Evolutionary conservation across 169 alveolate genomes (phyloP).

Genomic region (Plasmodium coatneyi): DNA sequence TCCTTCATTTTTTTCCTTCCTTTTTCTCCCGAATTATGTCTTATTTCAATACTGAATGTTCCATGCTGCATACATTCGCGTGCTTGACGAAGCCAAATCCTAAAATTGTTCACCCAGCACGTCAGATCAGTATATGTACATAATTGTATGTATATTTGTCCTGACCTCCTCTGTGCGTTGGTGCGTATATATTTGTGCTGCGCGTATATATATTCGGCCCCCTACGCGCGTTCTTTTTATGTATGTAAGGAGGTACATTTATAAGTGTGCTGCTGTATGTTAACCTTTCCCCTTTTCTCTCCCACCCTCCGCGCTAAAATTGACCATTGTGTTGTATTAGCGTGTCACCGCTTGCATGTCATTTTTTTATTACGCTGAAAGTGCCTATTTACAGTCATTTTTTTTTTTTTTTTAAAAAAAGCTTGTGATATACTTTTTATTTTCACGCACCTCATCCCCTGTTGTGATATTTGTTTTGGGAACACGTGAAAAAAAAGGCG

Average conservation of each 20-base stretch:
- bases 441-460: background rate
- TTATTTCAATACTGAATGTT: constrained; percentile 14
- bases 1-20: background rate
- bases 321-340: background rate
- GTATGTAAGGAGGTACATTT: background rate
- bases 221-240: background rate
- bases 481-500: background rate
- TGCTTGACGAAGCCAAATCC: constrained; percentile 10
- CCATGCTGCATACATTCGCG: constrained; percentile 14
- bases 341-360: background rate
- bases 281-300: background rate
- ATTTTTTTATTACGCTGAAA: background rate
- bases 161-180: background rate
- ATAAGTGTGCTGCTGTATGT: background rate
- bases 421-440: background rate
- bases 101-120: background rate
- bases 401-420: background rate
- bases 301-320: background rate
- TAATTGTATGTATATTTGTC: constrained; percentile 5
- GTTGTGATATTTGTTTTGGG: background rate
- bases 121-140: background rate
- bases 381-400: background rate
- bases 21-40: constrained; percentile 10
- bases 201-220: background rate
- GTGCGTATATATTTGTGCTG: background rate